Evolutionary conservation across 2,329 filamentous ascomycete genomes (phyloP), one percentile per base, ranked within the genome.

Genomic region (Colletotrichum horii): DNA sequence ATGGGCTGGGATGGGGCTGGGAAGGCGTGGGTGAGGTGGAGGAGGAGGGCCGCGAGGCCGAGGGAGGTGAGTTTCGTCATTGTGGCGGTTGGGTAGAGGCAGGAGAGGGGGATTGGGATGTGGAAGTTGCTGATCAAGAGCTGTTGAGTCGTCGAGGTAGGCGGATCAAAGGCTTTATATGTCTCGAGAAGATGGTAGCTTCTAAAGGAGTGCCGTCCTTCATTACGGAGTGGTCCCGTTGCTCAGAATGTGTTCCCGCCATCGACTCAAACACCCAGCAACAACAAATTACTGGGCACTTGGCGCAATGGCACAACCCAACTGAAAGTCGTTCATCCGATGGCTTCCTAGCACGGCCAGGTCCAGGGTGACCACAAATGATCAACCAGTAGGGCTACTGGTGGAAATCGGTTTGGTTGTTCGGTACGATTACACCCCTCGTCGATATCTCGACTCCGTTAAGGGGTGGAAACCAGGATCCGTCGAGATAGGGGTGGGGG

Each of bases 131-230:
- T 52, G 12, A 24, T 30, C 55, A 24, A 0, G 24, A 28, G 24
- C 16, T 34, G 0, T 16, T 0, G 0, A 12, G 5, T 14, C 15
- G 58, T 22, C 6, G 0, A 52, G 2, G 6, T 8, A 0, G 24
- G 3, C 0, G 15, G 55, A 28, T 58, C 15, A 12, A 7, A 24
- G 6, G 43, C 4, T 52, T 52, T 52, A 52, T 52, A 52, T 14
- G 43, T 52, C 14, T 52, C 6, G 43, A 52, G 3, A 52, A 7
- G n/a, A 52, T 3, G 43, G 11, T 8, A 22, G 6, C 43, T 52
- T 52, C n/a, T 14, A 22, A 11, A 14, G 3, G 2, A 14, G n/a
- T 14, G n/a, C 6, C 43, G 11, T 52, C 11, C 12, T 4, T 52
- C 11, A 8, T 22, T 0, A 22, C 1, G 6, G n/a, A 52, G 2